Evolutionary conservation across 1,284 basidiomycete genomes (phyloP).

Genomic region (Ustilago cynodontis): DNA sequence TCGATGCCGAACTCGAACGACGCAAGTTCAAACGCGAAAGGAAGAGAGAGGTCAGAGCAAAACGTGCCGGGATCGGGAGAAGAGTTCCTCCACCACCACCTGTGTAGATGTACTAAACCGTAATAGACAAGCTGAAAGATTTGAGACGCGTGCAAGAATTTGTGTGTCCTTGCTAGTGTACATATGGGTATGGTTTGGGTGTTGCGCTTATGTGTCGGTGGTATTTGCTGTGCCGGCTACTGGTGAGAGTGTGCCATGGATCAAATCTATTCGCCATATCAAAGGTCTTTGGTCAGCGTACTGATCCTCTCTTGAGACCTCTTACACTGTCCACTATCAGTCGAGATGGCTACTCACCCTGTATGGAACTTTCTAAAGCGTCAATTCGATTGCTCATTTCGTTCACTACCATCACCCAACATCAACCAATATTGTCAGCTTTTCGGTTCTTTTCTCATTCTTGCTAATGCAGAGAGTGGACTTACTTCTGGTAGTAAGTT

Average conservation of each 20-base stretch:
- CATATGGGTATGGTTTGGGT: too few species aligned
- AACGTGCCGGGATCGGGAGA: neutral
- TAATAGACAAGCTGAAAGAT: neutral
- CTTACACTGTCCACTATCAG: too few species aligned
- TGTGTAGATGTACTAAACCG: neutral
- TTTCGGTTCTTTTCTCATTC: too few species aligned
- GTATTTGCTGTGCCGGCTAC: neutral
- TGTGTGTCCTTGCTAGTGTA: too few species aligned
- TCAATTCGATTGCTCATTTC: conserved; percentile 68
- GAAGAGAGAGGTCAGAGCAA: neutral
- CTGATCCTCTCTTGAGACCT: too few species aligned
- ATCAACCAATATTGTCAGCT: neutral
- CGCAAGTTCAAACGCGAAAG: conserved; percentile 5
- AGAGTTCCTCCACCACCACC: conserved; percentile 25
- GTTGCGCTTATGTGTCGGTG: neutral
- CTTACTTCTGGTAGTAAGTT: conserved; percentile 64
- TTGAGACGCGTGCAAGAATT: too few species aligned
- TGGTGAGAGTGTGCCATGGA: conserved; percentile 40
- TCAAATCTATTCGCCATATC: conserved; percentile 40
- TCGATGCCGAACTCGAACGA: conserved; percentile 41
- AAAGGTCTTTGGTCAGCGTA: too few species aligned
- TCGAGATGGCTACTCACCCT: too few species aligned
- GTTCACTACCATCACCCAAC: conserved; percentile 51
- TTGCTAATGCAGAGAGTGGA: neutral
- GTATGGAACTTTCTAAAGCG: conserved; percentile 64